Percentiles rank a stretch among this genome's conserved stretches.
Evolutionary conservation across 2,329 filamentous ascomycete genomes (phyloP).

Genomic region (Trichoderma hamatum): DNA sequence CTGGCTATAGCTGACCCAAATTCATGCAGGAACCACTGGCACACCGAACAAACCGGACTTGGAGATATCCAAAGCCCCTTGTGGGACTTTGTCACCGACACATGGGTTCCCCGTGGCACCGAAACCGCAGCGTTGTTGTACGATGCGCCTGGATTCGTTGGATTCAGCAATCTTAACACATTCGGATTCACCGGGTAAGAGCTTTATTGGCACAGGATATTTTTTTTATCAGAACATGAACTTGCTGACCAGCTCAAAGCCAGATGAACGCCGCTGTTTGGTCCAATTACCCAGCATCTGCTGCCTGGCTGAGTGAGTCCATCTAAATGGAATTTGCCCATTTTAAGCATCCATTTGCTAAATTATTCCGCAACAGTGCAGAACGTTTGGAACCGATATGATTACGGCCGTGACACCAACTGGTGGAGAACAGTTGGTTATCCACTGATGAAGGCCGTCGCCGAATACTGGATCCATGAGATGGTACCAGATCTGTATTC

Average conservation of each 20-base stretch:
- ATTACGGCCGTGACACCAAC: conserved; percentile 51
- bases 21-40: conserved; percentile 54
- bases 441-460: conserved; percentile 55
- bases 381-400: conserved; percentile 60
- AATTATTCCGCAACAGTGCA: conserved; percentile 50
- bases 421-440: conserved; percentile 55
- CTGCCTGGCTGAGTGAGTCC: conserved; percentile 25
- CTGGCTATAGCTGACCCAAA: background rate
- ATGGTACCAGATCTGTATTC: conserved; percentile 54
- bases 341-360: background rate
- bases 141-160: conserved; percentile 57
- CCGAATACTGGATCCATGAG: conserved; percentile 59
- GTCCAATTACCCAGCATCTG: conserved; percentile 23
- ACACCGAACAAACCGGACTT: conserved; percentile 55
- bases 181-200: conserved; percentile 55
- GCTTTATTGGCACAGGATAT: fast-evolving
- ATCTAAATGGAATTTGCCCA: background rate
- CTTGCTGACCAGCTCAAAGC: conserved; percentile 21
- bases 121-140: conserved; percentile 59
- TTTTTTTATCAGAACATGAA: conserved; percentile 33
- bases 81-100: conserved; percentile 57
- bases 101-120: conserved; percentile 55
- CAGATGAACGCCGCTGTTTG: conserved; percentile 22
- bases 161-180: conserved; percentile 61
- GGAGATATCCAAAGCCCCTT: conserved; percentile 49